phyloP scores from a whole-genome alignment of 202 grass and related monocot species.

The Bolboschoenoplectus hybrid region DNA sequence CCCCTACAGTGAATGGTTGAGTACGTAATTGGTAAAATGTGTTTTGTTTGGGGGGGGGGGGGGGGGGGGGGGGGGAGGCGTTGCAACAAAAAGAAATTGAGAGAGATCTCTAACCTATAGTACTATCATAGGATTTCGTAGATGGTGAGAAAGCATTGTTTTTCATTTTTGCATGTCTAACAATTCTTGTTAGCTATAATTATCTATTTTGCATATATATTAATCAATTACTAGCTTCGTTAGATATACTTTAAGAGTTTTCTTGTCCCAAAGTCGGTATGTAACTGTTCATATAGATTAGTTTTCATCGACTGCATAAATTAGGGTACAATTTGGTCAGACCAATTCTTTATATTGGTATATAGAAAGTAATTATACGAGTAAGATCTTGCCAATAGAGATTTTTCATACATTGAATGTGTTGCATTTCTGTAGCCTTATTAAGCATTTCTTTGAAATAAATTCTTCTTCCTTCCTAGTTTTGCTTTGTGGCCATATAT shows the following conservation, averaged over 20 bases:
- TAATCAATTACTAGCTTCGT: background rate
- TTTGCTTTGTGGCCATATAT: background rate
- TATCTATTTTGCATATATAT: background rate
- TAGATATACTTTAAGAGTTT: background rate
- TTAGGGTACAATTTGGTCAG: too few relatives aligned
- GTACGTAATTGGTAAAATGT: background rate
- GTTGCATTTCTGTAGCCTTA: background rate
- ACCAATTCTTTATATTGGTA: too few relatives aligned
- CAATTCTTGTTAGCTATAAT: background rate
- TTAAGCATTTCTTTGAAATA: background rate
- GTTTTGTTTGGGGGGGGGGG: too few relatives aligned
- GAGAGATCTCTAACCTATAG: too few relatives aligned
- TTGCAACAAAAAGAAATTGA: too few relatives aligned
- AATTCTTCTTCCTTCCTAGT: background rate
- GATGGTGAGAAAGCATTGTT: too few relatives aligned
- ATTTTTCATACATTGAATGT: background rate
- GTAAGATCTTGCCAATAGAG: background rate
- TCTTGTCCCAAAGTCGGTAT: background rate
- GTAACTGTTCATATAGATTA: background rate
- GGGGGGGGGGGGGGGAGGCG: too few relatives aligned
- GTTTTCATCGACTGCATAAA: too few relatives aligned
- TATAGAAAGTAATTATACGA: background rate
- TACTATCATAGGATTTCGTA: too few relatives aligned
- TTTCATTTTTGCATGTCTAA: slow-evolving; percentile 13
- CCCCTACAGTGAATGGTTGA: background rate